A percentile compares a stretch with the other conserved stretches of the same genome.
Evolutionary conservation across 106 monocot genomes (phyloP).

Genomic region (Phalaenopsis equestris): DNA sequence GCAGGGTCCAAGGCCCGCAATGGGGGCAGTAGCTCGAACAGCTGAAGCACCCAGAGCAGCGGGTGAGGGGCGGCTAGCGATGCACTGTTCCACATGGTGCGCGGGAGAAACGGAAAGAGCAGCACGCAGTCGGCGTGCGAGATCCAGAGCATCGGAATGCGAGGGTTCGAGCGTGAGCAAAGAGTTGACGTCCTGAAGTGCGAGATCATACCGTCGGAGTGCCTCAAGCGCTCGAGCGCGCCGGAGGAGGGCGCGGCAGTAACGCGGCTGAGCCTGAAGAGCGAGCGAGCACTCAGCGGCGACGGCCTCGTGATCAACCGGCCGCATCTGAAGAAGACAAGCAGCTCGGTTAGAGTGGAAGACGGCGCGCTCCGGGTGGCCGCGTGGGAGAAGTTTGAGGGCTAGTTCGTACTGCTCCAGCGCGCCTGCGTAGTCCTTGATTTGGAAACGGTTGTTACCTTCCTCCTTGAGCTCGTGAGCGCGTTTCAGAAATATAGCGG

Average conservation of each 20-base stretch:
- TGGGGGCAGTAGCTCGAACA: constrained; percentile 35
- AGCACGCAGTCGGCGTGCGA: constrained; percentile 28
- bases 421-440: constrained; percentile 59
- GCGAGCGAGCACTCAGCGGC: constrained; percentile 91
- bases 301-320: constrained; percentile 77
- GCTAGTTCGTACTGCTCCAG: constrained; percentile 66
- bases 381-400: constrained; percentile 58
- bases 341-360: constrained; percentile 97
- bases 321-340: constrained; percentile 79
- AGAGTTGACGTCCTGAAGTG: constrained; percentile 49
- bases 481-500: constrained; percentile 37
- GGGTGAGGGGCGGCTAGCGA: constrained; percentile 55
- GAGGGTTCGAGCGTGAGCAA: constrained; percentile 52
- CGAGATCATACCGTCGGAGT: constrained; percentile 50
- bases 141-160: constrained; percentile 59
- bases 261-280: constrained; percentile 76
- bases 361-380: constrained; percentile 84
- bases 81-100: neutral
- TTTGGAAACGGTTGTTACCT: constrained; percentile 77
- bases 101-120: neutral
- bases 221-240: constrained; percentile 81
- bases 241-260: constrained; percentile 83
- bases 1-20: constrained; percentile 79
- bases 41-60: constrained; percentile 85
- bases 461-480: constrained; percentile 93